Conservation (phyloP, 306 rosid species). For the Vicia faba region DNA sequence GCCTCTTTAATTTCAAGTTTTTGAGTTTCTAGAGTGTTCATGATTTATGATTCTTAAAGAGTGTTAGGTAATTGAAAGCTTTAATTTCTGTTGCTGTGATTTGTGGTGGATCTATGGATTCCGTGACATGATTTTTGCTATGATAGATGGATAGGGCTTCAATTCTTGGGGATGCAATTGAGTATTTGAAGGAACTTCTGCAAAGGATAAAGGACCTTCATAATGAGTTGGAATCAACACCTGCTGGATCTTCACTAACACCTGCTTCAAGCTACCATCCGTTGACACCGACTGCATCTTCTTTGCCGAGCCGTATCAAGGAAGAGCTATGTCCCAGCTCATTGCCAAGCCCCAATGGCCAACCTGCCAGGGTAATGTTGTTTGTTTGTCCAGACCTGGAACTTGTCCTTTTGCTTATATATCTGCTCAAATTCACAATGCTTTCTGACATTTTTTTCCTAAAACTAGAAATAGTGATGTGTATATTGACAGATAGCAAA, state of each 20-base stretch:
- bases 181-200: conserved; percentile 87
- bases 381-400: conserved; percentile 3
- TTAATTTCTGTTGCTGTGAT: conserved; percentile 18
- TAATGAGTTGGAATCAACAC: conserved; percentile 76
- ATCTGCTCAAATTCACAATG: neutral
- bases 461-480: conserved; percentile 3
- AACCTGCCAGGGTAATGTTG: conserved; percentile 76
- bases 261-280: conserved; percentile 77
- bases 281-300: conserved; percentile 73
- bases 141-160: conserved; percentile 98
- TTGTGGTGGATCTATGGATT: conserved; percentile 17
- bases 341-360: conserved; percentile 75
- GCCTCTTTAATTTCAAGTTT: conserved; percentile 11
- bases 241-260: conserved; percentile 65
- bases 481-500: neutral
- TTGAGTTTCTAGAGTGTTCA: neutral
- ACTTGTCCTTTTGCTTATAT: conserved; percentile 9
- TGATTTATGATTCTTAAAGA: neutral
- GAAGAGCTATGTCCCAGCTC: conserved; percentile 86
- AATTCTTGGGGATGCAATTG: conserved; percentile 95
- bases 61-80: neutral
- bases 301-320: conserved; percentile 70
- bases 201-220: conserved; percentile 87
- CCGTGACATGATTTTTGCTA: conserved; percentile 11
- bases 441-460: conserved; percentile 19